A percentile compares a stretch with the other conserved stretches of the same genome.
Evolutionary conservation across 1,139 yeast genomes (phyloP).

Genomic region (Chernovozyma aurita): DNA sequence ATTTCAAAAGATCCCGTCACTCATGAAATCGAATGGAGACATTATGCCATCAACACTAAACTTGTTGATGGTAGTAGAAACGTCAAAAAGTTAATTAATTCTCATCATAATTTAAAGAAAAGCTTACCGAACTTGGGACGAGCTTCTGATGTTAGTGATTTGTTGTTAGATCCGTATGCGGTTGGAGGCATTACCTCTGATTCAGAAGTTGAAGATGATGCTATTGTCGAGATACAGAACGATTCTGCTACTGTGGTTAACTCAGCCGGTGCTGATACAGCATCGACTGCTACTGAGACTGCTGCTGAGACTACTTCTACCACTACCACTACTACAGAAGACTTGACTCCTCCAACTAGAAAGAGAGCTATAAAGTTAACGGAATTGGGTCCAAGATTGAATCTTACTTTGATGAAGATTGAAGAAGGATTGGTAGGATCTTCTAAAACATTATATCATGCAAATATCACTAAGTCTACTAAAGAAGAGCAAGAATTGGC

Average conservation of each 20-base stretch:
- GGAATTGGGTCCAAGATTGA: slow-evolving; percentile 91
- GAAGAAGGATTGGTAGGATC: slow-evolving; percentile 87
- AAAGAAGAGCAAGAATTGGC: slow-evolving; percentile 61
- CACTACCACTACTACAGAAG: slow-evolving; percentile 14
- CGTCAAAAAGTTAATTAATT: slow-evolving; percentile 69
- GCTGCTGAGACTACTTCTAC: slow-evolving; percentile 8
- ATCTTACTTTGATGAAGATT: slow-evolving; percentile 71
- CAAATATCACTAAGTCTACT: slow-evolving; percentile 57
- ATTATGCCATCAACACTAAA: slow-evolving; percentile 84
- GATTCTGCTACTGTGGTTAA: slow-evolving; percentile 21
- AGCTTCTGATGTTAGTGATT: slow-evolving; percentile 75
- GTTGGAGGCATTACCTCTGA: slow-evolving; percentile 83
- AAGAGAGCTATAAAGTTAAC: slow-evolving; percentile 90
- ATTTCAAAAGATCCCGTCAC: slow-evolving; percentile 68
- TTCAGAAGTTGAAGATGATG: slow-evolving; percentile 89
- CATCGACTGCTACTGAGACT: slow-evolving; percentile 10
- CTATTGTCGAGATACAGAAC: slow-evolving; percentile 71
- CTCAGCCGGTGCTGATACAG: slow-evolving; percentile 5
- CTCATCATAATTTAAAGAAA: slow-evolving; percentile 59
- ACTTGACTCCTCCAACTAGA: slow-evolving; percentile 25
- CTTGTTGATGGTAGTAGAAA: slow-evolving; percentile 80
- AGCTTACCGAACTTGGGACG: slow-evolving; percentile 68
- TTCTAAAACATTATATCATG: slow-evolving; percentile 76
- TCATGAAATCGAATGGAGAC: slow-evolving; percentile 78
- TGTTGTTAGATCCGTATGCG: slow-evolving; percentile 77